Evolutionary conservation across 768 basidiomycete species (phyloP), one percentile per base, ranked within the genome.

Genomic region (Hypholoma sublateritium): DNA sequence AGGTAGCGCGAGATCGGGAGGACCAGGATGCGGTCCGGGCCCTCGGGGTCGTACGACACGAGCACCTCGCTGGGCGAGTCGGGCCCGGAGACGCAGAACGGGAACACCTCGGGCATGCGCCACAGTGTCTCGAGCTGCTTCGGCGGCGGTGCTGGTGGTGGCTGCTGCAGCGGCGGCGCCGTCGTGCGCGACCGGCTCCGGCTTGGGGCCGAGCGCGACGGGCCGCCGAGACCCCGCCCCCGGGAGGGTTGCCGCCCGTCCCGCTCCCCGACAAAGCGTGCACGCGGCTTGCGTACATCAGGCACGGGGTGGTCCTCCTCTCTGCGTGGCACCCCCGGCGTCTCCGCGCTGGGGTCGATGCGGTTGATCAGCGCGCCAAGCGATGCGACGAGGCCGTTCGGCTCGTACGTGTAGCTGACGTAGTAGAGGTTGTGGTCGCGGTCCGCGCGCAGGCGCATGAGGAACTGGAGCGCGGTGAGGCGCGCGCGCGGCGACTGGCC

Each of bases 371-470:
- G 76, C 2, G 79, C 75, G 1, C 88, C 87, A 6, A 93, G 82
- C 43, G 77, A 77, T 4, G 69, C 62, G 25, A 85, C 78, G 42
- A 87, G 77, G 6, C 83, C 82, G 50, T 88, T 79, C 1, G 77
- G 72, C 60, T 89, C 88, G 59, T 79, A 77, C 17, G 72, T 75
- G 14, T 70, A 71, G 43, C 79, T 73, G 17, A 82, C 78, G 55
- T 88, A 87, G 69, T 87, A 97, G 39, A 98, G 65, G 11, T 88
- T 80, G 66, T 99, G 96, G 62, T 95, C 90, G 0, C 91, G 85
- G 67, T 97, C 95, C 0, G 91, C 94, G 54, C 96, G 81, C 17
- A 98, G 76, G 13, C 93, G 85, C 77, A 95, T 85, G 60, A 97
- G 69, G 77, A 96, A 97, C 67, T 94, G 92, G 17, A 98, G 75